phyloP scores from a whole-genome alignment of 208 protist species.

The Trypanosoma vivax region DNA sequence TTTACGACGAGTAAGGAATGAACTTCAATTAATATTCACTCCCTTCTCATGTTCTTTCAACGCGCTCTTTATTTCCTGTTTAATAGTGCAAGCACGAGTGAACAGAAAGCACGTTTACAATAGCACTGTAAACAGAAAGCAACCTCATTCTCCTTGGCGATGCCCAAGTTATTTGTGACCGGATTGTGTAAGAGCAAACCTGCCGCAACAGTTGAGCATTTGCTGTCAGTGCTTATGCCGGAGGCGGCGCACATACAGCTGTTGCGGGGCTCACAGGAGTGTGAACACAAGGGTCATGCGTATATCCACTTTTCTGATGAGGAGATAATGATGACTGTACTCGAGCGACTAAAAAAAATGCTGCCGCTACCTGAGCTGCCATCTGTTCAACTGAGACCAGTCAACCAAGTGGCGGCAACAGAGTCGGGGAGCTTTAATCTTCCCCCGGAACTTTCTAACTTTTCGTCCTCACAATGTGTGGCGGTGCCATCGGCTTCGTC shows the following conservation, averaged over 20 bases:
- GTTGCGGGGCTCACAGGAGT: constrained; percentile 7
- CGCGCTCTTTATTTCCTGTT: too few relatives aligned
- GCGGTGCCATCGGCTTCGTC: not conserved
- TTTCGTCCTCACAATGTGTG: constrained; percentile 6
- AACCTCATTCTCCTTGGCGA: constrained; percentile 4
- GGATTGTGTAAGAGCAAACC: constrained; percentile 21
- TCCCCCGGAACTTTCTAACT: constrained; percentile 10
- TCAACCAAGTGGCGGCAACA: too few relatives aligned
- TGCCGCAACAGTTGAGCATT: constrained; percentile 18
- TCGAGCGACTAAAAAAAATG: not conserved
- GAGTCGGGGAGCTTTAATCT: too few relatives aligned
- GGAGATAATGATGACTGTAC: constrained; percentile 2
- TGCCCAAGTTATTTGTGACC: constrained; percentile 40
- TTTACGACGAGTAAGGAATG: too few relatives aligned
- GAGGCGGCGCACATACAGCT: constrained; percentile 20
- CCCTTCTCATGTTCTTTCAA: too few relatives aligned
- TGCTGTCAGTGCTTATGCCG: constrained; percentile 24
- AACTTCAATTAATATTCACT: too few relatives aligned
- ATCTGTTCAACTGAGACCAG: too few relatives aligned
- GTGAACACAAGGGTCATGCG: constrained; percentile 39
- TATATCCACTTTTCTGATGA: constrained; percentile 31
- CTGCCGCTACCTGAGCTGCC: not conserved
- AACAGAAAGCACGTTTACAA: too few relatives aligned
- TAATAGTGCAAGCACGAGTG: too few relatives aligned
- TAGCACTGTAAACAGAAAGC: too few relatives aligned